Evolutionary conservation across 192 early-diverging fungal genomes (phyloP), one percentile per base, ranked within the genome.

Genomic region (Backusella luteola): DNA sequence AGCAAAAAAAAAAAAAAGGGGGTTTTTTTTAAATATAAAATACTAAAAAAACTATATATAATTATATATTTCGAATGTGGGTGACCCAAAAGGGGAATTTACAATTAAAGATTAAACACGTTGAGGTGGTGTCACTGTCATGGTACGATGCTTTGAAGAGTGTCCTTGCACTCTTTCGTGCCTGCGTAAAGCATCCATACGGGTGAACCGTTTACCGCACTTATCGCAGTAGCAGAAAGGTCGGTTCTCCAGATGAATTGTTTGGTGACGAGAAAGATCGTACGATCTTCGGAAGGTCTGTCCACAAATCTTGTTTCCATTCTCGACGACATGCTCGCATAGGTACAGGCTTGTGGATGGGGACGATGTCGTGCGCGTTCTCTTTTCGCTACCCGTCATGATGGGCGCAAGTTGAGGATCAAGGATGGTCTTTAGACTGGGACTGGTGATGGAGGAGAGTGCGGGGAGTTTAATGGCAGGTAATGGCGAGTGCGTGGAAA

Each of bases 91-190:
- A 4, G 36, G n/a, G 6, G 53, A 59, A 59, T 59, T 59, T 59
- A 59, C 53, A 59, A 59, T 21, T 5, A 59, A 21, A 49, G 11
- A 59, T 9, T 59, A 59, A 59, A 59, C 53, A 59, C 53, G 53
- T 14, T 69, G 67, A 38, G 67, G 67, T 11, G 67, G 15, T 35
- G 36, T 38, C n/a, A 69, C 34, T 1, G 67, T 38, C 67, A 69
- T 69, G 35, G 67, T 38, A 21, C 67, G 67, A 39, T 75, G 74
- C 34, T 69, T 75, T 53, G 76, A 71, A 29, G 77, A 35, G 39
- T 83, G 81, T n/a, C 81, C 78, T 68, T 83, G 77, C 17, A 75
- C 78, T 29, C 78, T 49, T 71, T 79, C 76, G 67, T 83, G 81
- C 29, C 81, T 71, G 15, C 78, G 75, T 7, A 83, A 49, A 34